Conservation (phyloP, 306 rosid species). For the Neltuma alba region DNA sequence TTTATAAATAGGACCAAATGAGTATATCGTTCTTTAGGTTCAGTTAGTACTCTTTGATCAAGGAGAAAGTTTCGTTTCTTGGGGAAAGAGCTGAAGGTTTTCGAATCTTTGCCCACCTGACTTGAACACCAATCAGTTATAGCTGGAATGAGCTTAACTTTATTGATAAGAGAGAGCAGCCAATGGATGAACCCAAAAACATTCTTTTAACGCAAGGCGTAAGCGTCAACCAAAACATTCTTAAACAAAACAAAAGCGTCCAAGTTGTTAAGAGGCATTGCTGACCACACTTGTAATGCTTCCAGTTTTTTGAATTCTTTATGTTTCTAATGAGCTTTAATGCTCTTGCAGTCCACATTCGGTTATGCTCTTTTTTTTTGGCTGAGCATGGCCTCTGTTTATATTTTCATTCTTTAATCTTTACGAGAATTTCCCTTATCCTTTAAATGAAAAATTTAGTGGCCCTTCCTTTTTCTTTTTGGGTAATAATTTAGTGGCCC, state of each 20-base stretch:
- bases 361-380: neutral
- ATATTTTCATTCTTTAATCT: neutral
- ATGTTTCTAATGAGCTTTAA: neutral
- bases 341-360: neutral
- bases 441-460: no score
- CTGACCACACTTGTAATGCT: neutral
- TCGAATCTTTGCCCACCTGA: conserved; percentile 20
- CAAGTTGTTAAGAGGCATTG: neutral
- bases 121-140: neutral
- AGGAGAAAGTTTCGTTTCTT: conserved; percentile 5
- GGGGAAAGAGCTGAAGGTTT: conserved; percentile 24
- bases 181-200: neutral
- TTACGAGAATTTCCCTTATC: neutral
- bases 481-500: neutral
- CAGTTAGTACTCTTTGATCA: neutral
- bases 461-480: conserved; percentile 3
- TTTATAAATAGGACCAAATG: no score
- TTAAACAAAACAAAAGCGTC: neutral
- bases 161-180: neutral
- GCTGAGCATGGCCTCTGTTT: neutral
- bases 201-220: neutral
- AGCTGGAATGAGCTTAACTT: neutral
- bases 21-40: neutral
- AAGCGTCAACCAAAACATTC: neutral
- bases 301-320: neutral